Base-by-base conservation (phyloP, 1,284 basidiomycete species). In the Pseudozyma hubeiensis region DNA sequence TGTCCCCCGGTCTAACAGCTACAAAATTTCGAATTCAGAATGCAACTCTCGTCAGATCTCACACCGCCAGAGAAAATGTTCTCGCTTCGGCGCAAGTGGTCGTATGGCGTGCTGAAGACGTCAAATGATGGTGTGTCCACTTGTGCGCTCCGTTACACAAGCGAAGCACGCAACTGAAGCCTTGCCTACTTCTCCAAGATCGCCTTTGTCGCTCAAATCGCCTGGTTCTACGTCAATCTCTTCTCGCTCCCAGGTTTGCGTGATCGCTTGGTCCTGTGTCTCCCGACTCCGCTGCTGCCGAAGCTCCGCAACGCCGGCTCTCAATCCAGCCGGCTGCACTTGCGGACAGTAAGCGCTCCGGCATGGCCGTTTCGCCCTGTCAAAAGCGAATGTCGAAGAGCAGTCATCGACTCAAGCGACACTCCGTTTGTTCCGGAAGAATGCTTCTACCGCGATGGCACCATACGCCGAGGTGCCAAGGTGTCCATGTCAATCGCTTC, bases 81-180 rank as follows among this genome's bases (percentile, higher is more conserved):
- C 24, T 24, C 24, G 24, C 24, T 24, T 24, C 24, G 24, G 24
- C 24, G 24, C 24, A 24, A 24, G 24, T 24, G 24, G 7, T 13
- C 16, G 16, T 13, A 64, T 64, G 54, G 55, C 62, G 55, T 64
- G 62, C 62, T 64, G 62, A 40, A 39, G 41, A 17, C 7, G 11
- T 34, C 50, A 49, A 58, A 64, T 64, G 62, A 45, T 58, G 43
- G 54, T 37, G 31, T 64, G 62, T 64, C 61, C 49, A 64, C 29
- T 39, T 37, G 46, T n/a, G 55, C 50, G 46, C 33, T 34, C 19
- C 33, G 8, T 1, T 7, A 31, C 41, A 39, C 49, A 54, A 64
- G 62, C 62, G 52, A 64, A 64, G 62, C 62, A 58, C 55, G 62
- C 62, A 64, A 57, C 61, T 40, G 24, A 4, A 24, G 24, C 24